phyloP scores from a whole-genome alignment of 129 eudicot genomes.

The Sambucus nigra region DNA sequence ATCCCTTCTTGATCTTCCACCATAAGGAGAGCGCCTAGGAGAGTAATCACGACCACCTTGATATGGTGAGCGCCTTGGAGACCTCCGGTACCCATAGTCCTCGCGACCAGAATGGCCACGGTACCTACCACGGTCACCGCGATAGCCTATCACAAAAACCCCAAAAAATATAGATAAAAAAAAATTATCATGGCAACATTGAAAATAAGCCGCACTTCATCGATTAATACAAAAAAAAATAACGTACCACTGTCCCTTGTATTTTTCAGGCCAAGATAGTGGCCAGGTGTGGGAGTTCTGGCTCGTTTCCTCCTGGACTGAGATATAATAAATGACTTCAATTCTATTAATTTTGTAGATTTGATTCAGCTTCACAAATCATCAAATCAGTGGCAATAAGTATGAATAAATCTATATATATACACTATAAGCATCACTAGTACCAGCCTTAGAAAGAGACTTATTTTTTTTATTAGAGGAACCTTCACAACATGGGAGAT shows the following conservation, averaged over 20 bases:
- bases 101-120: constrained; percentile 77
- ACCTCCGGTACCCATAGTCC: constrained; percentile 78
- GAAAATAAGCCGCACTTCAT: no score
- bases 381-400: not conserved
- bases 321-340: constrained; percentile 22
- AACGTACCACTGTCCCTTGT: constrained; percentile 61
- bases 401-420: not conserved
- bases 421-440: constrained; percentile 2
- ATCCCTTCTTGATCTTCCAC: constrained; percentile 88
- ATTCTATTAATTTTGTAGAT: not conserved
- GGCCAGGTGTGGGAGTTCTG: constrained; percentile 99
- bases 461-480: no score
- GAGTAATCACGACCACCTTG: no score
- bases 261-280: constrained; percentile 82
- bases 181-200: no score
- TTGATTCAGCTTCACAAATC: no score
- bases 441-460: not conserved
- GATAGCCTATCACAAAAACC: constrained; percentile 40
- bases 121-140: constrained; percentile 52
- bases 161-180: no score
- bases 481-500: no score
- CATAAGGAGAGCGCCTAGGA: constrained; percentile 68
- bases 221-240: no score
- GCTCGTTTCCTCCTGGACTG: constrained; percentile 99
- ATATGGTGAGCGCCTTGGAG: no score